phyloP scores from a whole-genome alignment of 2,329 filamentous ascomycete species.

The Aspergillus sp. region DNA sequence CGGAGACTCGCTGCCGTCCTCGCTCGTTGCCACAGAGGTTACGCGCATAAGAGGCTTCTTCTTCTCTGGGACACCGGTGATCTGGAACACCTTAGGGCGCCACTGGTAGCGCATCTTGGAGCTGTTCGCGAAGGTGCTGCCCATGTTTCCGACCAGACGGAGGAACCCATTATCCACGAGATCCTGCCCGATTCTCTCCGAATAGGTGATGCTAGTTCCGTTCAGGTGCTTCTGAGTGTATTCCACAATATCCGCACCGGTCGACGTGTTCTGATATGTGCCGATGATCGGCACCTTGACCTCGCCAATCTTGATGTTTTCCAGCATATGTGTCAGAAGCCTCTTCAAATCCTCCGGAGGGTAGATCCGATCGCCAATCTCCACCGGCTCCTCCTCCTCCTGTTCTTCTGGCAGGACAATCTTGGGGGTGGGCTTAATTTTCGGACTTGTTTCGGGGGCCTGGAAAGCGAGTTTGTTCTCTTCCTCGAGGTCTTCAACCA shows the following conservation, averaged over 20 bases:
- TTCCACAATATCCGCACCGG: slow-evolving; percentile 89
- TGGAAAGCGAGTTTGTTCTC: slow-evolving; percentile 98
- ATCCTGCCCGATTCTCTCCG: slow-evolving; percentile 93
- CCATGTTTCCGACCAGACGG: slow-evolving; percentile 88
- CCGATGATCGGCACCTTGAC: slow-evolving; percentile 94
- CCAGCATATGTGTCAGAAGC: slow-evolving; percentile 81
- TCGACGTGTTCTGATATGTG: slow-evolving; percentile 89
- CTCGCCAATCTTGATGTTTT: slow-evolving; percentile 82
- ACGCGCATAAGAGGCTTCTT: slow-evolving; percentile 72
- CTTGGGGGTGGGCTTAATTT: slow-evolving; percentile 60
- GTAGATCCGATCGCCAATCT: slow-evolving; percentile 89
- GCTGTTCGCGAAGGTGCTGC: slow-evolving; percentile 94
- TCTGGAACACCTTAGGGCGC: slow-evolving; percentile 86
- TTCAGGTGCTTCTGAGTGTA: slow-evolving; percentile 89
- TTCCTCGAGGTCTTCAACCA: slow-evolving; percentile 95
- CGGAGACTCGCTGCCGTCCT: slow-evolving; percentile 71
- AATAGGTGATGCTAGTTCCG: slow-evolving; percentile 81
- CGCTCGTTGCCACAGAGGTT: slow-evolving; percentile 68
- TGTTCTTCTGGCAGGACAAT: slow-evolving; percentile 82
- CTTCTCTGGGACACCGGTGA: slow-evolving; percentile 86
- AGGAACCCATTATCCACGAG: slow-evolving; percentile 83
- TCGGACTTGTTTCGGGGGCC: slow-evolving; percentile 72
- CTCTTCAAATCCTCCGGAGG: slow-evolving; percentile 85
- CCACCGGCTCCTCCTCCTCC: slow-evolving; percentile 73
- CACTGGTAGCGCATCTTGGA: slow-evolving; percentile 98